Evolutionary conservation across 495 filamentous ascomycete species (phyloP).

Genomic region (Penicillium turbatum): DNA sequence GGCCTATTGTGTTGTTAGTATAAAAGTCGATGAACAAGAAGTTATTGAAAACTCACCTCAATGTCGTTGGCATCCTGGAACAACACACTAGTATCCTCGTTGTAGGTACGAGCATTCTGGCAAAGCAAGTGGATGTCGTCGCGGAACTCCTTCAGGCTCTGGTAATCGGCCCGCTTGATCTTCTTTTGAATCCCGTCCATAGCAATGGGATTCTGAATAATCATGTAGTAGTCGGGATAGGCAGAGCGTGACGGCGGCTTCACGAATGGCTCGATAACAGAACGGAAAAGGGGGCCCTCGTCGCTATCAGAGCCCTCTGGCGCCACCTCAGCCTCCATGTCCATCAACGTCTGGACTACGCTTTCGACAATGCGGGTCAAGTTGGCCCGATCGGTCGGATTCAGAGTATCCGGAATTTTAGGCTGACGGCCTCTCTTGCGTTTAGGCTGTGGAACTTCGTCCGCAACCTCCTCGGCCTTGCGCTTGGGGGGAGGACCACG

Average conservation of each 20-base stretch:
- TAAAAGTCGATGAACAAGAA: neutral
- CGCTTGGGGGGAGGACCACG: conserved; percentile 79
- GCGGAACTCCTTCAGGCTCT: conserved; percentile 70
- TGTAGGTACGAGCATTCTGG: conserved; percentile 88
- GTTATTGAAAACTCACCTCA: conserved; percentile 59
- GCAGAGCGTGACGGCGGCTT: conserved; percentile 80
- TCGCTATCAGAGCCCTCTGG: conserved; percentile 60
- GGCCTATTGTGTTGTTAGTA: conserved; percentile 47
- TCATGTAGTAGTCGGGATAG: conserved; percentile 89
- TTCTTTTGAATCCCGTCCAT: conserved; percentile 90
- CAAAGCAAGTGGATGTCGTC: conserved; percentile 80
- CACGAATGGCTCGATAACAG: conserved; percentile 92
- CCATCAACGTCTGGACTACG: conserved; percentile 74
- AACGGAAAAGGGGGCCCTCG: conserved; percentile 56
- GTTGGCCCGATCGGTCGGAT: conserved; percentile 43
- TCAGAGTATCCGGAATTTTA: conserved; percentile 56
- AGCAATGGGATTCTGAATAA: conserved; percentile 86
- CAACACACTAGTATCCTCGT: conserved; percentile 87
- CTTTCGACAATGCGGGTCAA: conserved; percentile 71
- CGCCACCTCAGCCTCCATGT: conserved; percentile 60
- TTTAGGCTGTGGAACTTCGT: conserved; percentile 73
- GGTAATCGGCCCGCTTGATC: conserved; percentile 92
- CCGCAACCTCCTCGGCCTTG: conserved; percentile 74
- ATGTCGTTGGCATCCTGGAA: conserved; percentile 91
- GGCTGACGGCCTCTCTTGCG: conserved; percentile 73